phyloP scores from a whole-genome alignment of 768 basidiomycete genomes.

The Lentinus tigrinus region DNA sequence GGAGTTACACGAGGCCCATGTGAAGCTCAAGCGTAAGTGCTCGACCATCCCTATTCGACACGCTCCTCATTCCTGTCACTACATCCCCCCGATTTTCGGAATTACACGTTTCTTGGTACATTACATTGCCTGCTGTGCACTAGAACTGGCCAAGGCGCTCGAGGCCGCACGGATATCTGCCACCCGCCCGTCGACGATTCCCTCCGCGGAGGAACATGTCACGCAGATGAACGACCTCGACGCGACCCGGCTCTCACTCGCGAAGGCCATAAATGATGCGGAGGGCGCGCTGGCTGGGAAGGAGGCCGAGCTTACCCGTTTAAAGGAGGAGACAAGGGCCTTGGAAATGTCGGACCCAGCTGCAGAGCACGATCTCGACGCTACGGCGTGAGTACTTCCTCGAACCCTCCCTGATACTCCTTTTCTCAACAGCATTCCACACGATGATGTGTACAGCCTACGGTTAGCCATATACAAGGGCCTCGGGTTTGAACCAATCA shows the following conservation, averaged over 20 bases:
- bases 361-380: slow-evolving; percentile 69
- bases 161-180: slow-evolving; percentile 74
- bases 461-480: slow-evolving; percentile 68
- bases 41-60: not conserved
- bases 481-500: slow-evolving; percentile 68
- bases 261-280: slow-evolving; percentile 72
- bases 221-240: slow-evolving; percentile 66
- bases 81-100: no score
- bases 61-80: not conserved
- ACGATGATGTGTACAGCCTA: slow-evolving; percentile 41
- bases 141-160: slow-evolving; percentile 62
- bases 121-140: not conserved
- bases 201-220: slow-evolving; percentile 62
- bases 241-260: slow-evolving; percentile 57
- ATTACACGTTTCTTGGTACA: no score
- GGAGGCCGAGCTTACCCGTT: slow-evolving; percentile 65
- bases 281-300: slow-evolving; percentile 64
- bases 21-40: slow-evolving; percentile 57
- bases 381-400: slow-evolving; percentile 52
- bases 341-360: slow-evolving; percentile 74
- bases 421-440: not conserved
- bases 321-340: slow-evolving; percentile 61
- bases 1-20: slow-evolving; percentile 66
- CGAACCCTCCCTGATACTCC: not conserved
- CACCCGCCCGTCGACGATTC: slow-evolving; percentile 66